Evolutionary conservation across 768 basidiomycete species (phyloP), one percentile per base, ranked within the genome.

Genomic region (Boletus vinaceobasis): DNA sequence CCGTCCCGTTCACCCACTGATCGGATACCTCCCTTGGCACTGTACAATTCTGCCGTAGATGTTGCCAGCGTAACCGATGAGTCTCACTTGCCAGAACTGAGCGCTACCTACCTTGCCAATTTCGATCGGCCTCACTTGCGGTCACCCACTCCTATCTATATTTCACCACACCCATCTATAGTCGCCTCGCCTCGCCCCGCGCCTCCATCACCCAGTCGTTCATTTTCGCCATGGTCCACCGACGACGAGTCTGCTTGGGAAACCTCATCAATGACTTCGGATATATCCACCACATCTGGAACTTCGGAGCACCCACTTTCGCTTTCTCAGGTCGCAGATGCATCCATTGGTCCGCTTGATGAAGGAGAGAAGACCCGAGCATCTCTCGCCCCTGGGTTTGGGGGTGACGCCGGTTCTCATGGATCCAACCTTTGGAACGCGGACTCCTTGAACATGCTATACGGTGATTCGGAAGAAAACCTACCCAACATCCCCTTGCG

Each of bases 401-500:
- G 69, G 35, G 58, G 58, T 32, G 65, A 63, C 7, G 19, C 42
- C 32, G 43, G 50, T 33, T 49, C 35, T 17, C 46, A 50, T 35
- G 49, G 17, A 21, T 15, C 61, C 21, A 21, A 49, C 27, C 26
- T 66, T 21, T 71, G 69, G 71, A 64, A 61, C 39, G 68, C 67
- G 1, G 68, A 70, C n/a, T 66, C 75, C 9, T 66, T 76, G 48
- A 66, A 75, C 35, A 66, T 77, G 58, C 69, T 77, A 47, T 65
- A 75, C 51, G 75, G 80, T 52, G 61, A 78, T 39, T 74, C 81
- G 13, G 77, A 85, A 55, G 84, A 83, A 50, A 79, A 79, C 56
- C 73, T 92, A 42, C 90, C 90, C 2, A 91, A 94, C 55, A 93
- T 99, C 45, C 96, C 95, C 33, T 76, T 99, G 8, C 85, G 89